Evolutionary conservation across 164 flowering plant genomes (phyloP), one percentile per base, ranked within the genome.

Genomic region (Litsea cubeba): DNA sequence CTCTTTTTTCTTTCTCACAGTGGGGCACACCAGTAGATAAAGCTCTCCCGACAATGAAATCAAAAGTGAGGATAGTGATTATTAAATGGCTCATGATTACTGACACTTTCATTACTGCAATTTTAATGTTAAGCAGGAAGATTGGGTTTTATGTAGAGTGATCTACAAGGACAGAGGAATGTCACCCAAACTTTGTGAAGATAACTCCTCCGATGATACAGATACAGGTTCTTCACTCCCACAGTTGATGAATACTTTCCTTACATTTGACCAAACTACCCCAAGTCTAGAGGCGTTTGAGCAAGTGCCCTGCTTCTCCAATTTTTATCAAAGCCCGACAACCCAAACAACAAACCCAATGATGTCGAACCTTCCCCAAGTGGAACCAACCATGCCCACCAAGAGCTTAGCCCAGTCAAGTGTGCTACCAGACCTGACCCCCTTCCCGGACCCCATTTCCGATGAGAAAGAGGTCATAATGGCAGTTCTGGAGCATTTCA

Each of bases 141-240:
- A 92, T 68, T 92, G 97, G 97, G 97, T 88, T n/a, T 73, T 92
- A 63, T 92, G 97, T 65, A 82, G 94, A 84, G 97, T 89, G 1
- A 90, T 90, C 71, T 82, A 83, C 84, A 88, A 87, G 67, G 71
- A 85, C 85, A 88, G 83, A 62, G 85, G 75, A 69, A 85, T 79
- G 57, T 58, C 64, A 30, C 51, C 23, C 50, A 77, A 67, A 23
- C 58, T 24, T 18, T 73, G 73, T 75, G 65, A 76, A 18, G 76
- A 79, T 23, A 71, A 75, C 66, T 68, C 80, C 49, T 74, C 32
- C 57, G 82, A 83, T 50, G 71, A 73, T 50, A 65, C 82, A 62
- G 58, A 40, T 5, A 23, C 65, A 30, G 63, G 70, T 30, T 54
- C 73, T n/a, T 63, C 74, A 0, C 74, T 63, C 51, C 68, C 74